Percentiles rank a stretch among this genome's conserved stretches.
These are phyloP conservation scores for Haematococcus lacustris DNA, from an alignment of 139 green algal species.

Conservation along the genomic window DNA sequence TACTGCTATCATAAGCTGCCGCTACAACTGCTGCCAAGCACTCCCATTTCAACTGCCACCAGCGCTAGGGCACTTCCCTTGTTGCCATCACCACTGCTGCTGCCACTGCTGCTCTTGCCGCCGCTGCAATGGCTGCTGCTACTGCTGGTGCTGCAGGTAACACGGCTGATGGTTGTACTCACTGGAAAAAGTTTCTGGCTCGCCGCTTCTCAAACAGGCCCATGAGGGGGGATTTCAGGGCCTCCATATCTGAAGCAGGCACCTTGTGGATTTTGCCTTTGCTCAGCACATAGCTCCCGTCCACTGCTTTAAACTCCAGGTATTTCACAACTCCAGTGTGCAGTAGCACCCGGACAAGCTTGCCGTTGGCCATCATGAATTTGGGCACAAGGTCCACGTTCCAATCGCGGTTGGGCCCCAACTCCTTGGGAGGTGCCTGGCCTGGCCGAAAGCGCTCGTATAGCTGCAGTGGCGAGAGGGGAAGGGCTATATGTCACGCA, in stretches of 20 bases:
- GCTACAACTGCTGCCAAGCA: too few relatives aligned
- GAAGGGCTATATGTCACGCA: too few relatives aligned
- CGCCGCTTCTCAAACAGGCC: slow-evolving; percentile 97
- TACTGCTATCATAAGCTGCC: too few relatives aligned
- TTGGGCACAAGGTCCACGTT: slow-evolving; percentile 98
- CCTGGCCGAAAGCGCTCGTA: slow-evolving; percentile 84
- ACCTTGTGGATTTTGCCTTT: slow-evolving; percentile 89
- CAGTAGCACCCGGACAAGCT: slow-evolving; percentile 85
- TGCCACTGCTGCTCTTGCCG: neutral
- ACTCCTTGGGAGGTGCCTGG: slow-evolving; percentile 36
- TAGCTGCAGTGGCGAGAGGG: too few relatives aligned
- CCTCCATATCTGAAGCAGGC: slow-evolving; percentile 89
- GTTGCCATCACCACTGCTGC: neutral
- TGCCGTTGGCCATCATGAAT: slow-evolving; percentile 97
- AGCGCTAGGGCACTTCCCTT: too few relatives aligned
- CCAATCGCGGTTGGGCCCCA: slow-evolving; percentile 88
- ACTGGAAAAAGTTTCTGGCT: slow-evolving; percentile 84
- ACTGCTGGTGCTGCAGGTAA: too few relatives aligned
- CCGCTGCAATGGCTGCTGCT: too few relatives aligned
- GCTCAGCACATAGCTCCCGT: slow-evolving; percentile 89
- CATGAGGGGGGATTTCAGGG: slow-evolving; percentile 86
- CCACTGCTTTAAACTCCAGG: slow-evolving; percentile 96
- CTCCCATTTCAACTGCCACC: too few relatives aligned
- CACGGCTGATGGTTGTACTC: too few relatives aligned
- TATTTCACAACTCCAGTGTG: slow-evolving; percentile 98